These are phyloP conservation scores for Musa troglodytarum DNA, from an alignment of 176 grass and related monocot species.

Conservation along the genomic window DNA sequence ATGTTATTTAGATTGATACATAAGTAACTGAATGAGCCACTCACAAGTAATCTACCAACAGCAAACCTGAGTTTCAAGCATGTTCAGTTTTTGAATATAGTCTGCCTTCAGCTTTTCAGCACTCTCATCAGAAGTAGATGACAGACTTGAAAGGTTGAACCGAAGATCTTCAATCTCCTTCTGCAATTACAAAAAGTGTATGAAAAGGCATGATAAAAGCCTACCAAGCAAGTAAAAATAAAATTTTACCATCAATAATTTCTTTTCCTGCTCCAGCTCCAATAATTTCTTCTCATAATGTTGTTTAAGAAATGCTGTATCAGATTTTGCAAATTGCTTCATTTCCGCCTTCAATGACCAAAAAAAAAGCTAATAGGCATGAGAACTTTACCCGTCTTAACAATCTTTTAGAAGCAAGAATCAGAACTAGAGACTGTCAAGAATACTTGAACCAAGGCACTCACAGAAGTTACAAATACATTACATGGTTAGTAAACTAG, in stretches of 20 bases:
- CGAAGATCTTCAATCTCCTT: conserved; percentile 91
- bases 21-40: conserved; percentile 2
- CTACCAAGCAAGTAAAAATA: conserved; percentile 4
- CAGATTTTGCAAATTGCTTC: conserved; percentile 77
- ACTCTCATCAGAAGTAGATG: conserved; percentile 49
- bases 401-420: not conserved
- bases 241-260: conserved; percentile 45
- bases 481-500: not conserved
- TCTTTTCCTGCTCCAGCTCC: conserved; percentile 92
- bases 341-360: conserved; percentile 62
- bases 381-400: not conserved
- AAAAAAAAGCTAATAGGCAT: not conserved
- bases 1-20: conserved; percentile 11
- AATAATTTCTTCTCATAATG: conserved; percentile 83
- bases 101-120: conserved; percentile 74
- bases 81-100: conserved; percentile 77
- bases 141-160: conserved; percentile 50
- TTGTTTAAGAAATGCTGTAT: conserved; percentile 73
- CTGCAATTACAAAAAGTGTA: conserved; percentile 35
- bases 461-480: not conserved
- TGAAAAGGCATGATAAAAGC: not conserved
- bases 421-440: too few relatives aligned
- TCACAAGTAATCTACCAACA: not conserved
- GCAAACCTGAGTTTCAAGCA: conserved; percentile 80
- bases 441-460: not conserved